Evolutionary conservation across 805 yeast genomes (phyloP), one percentile per base, ranked within the genome.

Genomic region (Saturnispora dispora): DNA sequence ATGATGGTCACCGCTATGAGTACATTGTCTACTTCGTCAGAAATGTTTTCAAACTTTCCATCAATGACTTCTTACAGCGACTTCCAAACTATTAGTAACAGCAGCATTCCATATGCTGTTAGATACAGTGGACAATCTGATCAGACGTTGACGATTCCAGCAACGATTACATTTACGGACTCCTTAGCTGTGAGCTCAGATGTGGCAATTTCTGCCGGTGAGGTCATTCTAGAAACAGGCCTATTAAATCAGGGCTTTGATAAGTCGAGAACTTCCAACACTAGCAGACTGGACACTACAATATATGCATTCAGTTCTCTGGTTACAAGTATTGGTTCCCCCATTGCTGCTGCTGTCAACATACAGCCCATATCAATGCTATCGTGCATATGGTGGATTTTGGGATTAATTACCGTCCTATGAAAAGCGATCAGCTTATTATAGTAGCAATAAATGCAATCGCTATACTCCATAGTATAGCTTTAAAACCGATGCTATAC

Each of bases 101-200:
- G 64, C n/a, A 47, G 44, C 15, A 69, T 69, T 20, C 72, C 72
- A 28, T 60, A 55, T 39, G 71, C 70, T 1, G 23, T 35, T 13
- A 45, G 55, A 7, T 63, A 62, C 49, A 63, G 30, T 10, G 17
- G n/a, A 11, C 60, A 49, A 39, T 61, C 52, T 46, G 63, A 10
- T 39, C 50, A 67, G 33, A 67, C 70, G 0, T 48, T 69, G 52
- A 63, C 69, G 0, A 53, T 63, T 10, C 56, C 61, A 5, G 35
- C 45, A 8, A n/a, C 57, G 6, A 30, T 58, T 8, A 50, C 54
- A 17, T 50, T 53, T 10, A 50, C 63, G 0, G 56, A 53, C 25
- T 47, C 59, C 2, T 20, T 55, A 3, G 48, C 44, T 1, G 50
- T 55, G 18, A 50, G 58, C 3, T 53, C 57, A 1, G 52, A 51